Evolutionary conservation across 75 land plant genomes (phyloP), one percentile per base, ranked within the genome.

Genomic region (Picea glauca): DNA sequence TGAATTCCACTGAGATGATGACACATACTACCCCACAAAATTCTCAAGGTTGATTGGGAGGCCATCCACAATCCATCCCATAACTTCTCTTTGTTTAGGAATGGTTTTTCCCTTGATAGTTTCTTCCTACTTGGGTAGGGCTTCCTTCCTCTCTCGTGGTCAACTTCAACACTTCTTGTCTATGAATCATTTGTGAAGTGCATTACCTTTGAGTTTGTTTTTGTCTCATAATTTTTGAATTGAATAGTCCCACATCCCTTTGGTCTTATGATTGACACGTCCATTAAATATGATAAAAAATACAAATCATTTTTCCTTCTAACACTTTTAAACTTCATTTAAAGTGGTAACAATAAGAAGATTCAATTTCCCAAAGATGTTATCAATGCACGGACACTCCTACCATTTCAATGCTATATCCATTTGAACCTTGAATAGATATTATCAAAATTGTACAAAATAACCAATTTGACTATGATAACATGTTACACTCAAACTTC

Each of bases 1-100:
- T 7, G 93, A 84, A 8, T 82, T 84, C 98, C 98, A 95, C 58
- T 76, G 85, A 20, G 76, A 17, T 32, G 93, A 81, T 30, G 80
- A 76, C 33, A 85, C 80, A 58, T 91, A 88, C 68, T 83, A 87
- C 15, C 86, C 91, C 12, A 89, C 56, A 43, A 85, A 90, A 64
- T 79, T 81, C 23, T 77, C 86, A 31, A 75, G 85, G 5, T 82
- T 83, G 26, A 89, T 21, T 57, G 93, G 90, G 23, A 89, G 74
- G 26, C 93, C 93, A 54, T 90, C 87, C 14, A 85, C 88, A 13
- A 85, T 84, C 85, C 87, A 83, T 14, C 74, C 82, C 20, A 77
- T 70, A 4, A 63, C 64, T 60, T 60, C 14, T 74, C 68, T 62
- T 80, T 80, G 8, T 64, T 80, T 30, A 65, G 63, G 18, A 79